A percentile compares a stretch with the other conserved stretches of the same genome.
These are phyloP conservation scores for Castanea sativa DNA, from an alignment of 306 rosid species.

Conservation along the genomic window DNA sequence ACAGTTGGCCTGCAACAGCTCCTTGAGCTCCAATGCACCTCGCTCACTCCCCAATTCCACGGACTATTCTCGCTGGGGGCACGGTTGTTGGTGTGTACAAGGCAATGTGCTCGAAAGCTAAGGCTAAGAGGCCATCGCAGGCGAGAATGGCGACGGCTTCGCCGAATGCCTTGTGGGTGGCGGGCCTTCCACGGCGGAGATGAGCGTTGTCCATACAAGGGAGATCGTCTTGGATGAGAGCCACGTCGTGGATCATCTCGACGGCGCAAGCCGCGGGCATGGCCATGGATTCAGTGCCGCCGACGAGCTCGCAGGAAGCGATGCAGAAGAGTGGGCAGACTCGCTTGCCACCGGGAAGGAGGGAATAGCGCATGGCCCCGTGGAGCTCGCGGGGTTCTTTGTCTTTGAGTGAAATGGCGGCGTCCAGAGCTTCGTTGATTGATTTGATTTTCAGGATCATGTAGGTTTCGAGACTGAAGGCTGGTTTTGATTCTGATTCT, in stretches of 20 bases:
- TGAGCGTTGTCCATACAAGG: constrained; percentile 84
- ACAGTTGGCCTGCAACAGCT: constrained; percentile 61
- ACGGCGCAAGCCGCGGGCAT: constrained; percentile 69
- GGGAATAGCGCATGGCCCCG: constrained; percentile 74
- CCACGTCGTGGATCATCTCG: constrained; percentile 85
- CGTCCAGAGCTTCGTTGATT: constrained; percentile 58
- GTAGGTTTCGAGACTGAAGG: constrained; percentile 52
- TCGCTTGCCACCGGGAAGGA: constrained; percentile 72
- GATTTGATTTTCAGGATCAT: constrained; percentile 46
- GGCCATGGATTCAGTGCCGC: constrained; percentile 42
- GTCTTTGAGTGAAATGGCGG: constrained; percentile 37
- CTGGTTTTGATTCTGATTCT: neutral
- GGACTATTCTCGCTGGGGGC: constrained; percentile 31
- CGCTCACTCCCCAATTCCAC: constrained; percentile 51
- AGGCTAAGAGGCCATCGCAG: constrained; percentile 57
- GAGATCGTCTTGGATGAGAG: constrained; percentile 72
- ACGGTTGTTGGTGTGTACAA: constrained; percentile 30
- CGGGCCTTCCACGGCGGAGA: constrained; percentile 71
- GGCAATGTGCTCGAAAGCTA: constrained; percentile 62
- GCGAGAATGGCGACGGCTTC: constrained; percentile 68
- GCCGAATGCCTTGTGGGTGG: constrained; percentile 67
- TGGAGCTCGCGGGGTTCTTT: constrained; percentile 54
- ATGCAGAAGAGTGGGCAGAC: constrained; percentile 64
- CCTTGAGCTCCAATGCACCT: constrained; percentile 60
- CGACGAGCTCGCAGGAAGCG: constrained; percentile 70